Evolutionary conservation across 1,284 basidiomycete genomes (phyloP), one percentile per base, ranked within the genome.

Genomic region (Melanopsichium pennsylvanicum): DNA sequence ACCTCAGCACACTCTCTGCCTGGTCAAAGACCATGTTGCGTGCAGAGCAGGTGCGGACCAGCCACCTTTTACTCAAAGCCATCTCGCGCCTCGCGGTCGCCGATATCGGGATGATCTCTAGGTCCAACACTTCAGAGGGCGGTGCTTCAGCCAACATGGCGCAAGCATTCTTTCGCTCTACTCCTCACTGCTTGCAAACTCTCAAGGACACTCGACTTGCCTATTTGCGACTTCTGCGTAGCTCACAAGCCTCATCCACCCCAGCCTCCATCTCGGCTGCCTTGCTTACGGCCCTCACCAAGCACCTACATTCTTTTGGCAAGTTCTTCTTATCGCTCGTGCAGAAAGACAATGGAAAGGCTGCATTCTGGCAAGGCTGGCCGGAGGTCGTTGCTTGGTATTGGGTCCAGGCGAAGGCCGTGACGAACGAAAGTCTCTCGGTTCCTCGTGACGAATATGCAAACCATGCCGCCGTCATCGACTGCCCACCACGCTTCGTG

Each of bases 271-370:
- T 42, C 11, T 48, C 49, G 7, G 23, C 54, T 8, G 21, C 59
- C 4, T 44, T 73, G 5, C 49, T 69, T 7, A 51, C 62, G 4
- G 50, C 62, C n/a, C 68, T 81, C 34, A 78, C 78, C 19, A 79
- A 76, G 46, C 74, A 77, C 45, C 68, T 77, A 31, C 50, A 69
- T 15, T 70, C 64, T 4, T 78, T 80, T 40, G 75, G 72, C 52
- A 81, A 81, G 50, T 57, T 81, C 21, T 79, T 75, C 60, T 51
- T 74, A 12, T 76, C 71, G 11, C 69, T 81, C 21, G 52, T 78
- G 22, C 55, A 69, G 29, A 60, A 56, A 27, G 66, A 75, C 44
- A 70, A 74, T 45, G 74, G 73, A 45, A 74, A 77, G 25, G 78
- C 75, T 21, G 67, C 75, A 0, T 46, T 52, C 36, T 81, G 79